Conservation (phyloP, 805 yeast species). For the Torulaspora microellipsoides region DNA sequence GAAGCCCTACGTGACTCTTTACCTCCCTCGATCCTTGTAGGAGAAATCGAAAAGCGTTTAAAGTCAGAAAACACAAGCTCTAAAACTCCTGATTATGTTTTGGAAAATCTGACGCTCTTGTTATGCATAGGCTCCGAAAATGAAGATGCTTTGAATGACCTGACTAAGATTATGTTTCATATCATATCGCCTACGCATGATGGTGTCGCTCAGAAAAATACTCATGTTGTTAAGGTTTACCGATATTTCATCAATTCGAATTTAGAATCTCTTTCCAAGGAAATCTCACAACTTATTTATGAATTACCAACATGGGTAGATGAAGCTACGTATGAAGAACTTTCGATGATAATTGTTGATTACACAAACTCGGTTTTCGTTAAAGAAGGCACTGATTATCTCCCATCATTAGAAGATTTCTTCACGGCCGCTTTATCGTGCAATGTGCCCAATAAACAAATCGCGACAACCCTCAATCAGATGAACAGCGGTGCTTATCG, state of each 20-base stretch:
- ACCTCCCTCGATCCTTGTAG: slow-evolving; percentile 14
- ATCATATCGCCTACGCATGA: slow-evolving; percentile 18
- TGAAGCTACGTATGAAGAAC: slow-evolving; percentile 28
- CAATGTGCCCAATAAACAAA: slow-evolving; percentile 19
- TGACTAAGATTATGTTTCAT: slow-evolving; percentile 19
- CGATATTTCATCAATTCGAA: slow-evolving; percentile 9
- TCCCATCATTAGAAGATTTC: slow-evolving; percentile 18
- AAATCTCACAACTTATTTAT: slow-evolving; percentile 35
- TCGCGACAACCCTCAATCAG: slow-evolving; percentile 33
- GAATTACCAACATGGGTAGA: slow-evolving; percentile 36
- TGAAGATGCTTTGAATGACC: slow-evolving; percentile 11
- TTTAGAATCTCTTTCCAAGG: slow-evolving; percentile 8
- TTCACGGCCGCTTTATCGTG: slow-evolving; percentile 18
- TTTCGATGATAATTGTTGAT: slow-evolving; percentile 32
- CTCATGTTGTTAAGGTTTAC: slow-evolving; percentile 6
- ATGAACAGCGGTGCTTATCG: slow-evolving; percentile 2
- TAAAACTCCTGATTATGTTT: not conserved
- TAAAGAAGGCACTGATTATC: slow-evolving; percentile 12
- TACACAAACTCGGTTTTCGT: slow-evolving; percentile 31
- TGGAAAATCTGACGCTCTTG: slow-evolving; percentile 13
- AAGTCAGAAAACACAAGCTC: slow-evolving; percentile 4
- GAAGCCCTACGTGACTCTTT: slow-evolving; percentile 17
- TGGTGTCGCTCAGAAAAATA: slow-evolving; percentile 2
- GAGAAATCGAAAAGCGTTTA: slow-evolving; percentile 8
- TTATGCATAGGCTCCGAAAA: slow-evolving; percentile 14